These are phyloP conservation scores for Thielaviopsis ethacetica DNA, from an alignment of 2,329 filamentous ascomycete species.

Conservation along the genomic window DNA sequence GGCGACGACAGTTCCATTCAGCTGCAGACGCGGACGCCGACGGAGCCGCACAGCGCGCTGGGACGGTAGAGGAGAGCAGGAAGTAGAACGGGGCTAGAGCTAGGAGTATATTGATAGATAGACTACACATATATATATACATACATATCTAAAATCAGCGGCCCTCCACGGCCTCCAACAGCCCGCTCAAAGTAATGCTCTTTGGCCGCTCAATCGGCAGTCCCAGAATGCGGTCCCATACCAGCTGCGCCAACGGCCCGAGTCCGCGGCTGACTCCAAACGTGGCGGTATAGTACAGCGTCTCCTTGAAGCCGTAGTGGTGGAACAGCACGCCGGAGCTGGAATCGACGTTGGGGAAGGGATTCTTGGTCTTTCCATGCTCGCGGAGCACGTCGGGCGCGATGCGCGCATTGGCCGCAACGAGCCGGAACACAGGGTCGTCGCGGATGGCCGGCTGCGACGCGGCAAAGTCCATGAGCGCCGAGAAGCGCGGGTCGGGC, in stretches of 20 bases:
- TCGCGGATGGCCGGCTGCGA: slow-evolving; percentile 68
- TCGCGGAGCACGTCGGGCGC: slow-evolving; percentile 80
- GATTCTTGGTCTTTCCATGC: slow-evolving; percentile 97
- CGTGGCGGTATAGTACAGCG: slow-evolving; percentile 75
- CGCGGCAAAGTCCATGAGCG: slow-evolving; percentile 87
- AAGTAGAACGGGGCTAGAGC: too few species aligned
- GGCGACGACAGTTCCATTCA: slow-evolving; percentile 1
- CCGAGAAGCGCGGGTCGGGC: slow-evolving; percentile 91
- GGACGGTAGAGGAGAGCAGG: not conserved
- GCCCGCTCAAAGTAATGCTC: slow-evolving; percentile 82
- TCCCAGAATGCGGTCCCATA: slow-evolving; percentile 90
- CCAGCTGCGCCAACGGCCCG: slow-evolving; percentile 80
- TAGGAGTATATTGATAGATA: too few species aligned
- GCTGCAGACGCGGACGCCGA: slow-evolving; percentile 2
- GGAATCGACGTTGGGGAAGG: slow-evolving; percentile 92
- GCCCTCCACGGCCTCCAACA: slow-evolving; percentile 51
- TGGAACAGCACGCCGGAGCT: slow-evolving; percentile 90
- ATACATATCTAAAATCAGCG: too few species aligned
- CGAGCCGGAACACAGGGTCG: slow-evolving; percentile 85
- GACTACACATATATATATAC: too few species aligned
- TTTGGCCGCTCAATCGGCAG: slow-evolving; percentile 95
- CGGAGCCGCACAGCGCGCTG: not conserved
- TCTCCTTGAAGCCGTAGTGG: slow-evolving; percentile 95
- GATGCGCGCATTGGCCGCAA: slow-evolving; percentile 83
- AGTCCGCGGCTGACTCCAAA: slow-evolving; percentile 56